Evolutionary conservation across 2,329 filamentous ascomycete genomes (phyloP).

Genomic region (Colletotrichum musae): DNA sequence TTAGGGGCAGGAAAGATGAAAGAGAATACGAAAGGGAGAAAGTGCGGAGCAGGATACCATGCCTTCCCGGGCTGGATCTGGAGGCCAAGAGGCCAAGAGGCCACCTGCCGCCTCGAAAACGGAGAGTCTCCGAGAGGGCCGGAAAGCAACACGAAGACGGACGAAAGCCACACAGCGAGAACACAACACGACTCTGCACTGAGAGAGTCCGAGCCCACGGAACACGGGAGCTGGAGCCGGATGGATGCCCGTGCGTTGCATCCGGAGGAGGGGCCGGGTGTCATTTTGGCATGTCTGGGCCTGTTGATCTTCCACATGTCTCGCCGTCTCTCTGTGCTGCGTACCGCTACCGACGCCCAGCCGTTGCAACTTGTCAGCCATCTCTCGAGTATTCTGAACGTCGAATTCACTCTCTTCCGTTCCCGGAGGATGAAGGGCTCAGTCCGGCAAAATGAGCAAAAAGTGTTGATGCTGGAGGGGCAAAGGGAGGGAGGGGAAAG

Average conservation of each 20-base stretch:
- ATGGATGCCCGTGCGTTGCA: constrained; percentile 25
- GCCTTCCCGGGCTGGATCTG: background rate
- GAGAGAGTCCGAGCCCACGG: constrained; percentile 34
- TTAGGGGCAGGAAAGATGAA: background rate
- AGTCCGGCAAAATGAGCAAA: constrained; percentile 1
- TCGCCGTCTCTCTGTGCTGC: background rate
- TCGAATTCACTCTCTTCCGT: background rate
- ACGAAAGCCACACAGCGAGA: background rate
- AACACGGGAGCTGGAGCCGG: constrained; percentile 37
- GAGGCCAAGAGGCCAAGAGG: background rate
- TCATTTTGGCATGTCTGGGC: constrained; percentile 19
- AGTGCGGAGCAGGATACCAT: background rate
- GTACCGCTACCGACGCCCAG: too few species aligned
- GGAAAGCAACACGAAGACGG: background rate
- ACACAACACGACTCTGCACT: background rate
- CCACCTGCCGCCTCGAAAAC: background rate
- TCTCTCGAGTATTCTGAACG: too few species aligned
- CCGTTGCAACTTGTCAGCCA: too few species aligned
- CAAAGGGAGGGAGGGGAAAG: background rate
- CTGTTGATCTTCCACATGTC: constrained; percentile 14
- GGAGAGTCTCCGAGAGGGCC: constrained; percentile 12
- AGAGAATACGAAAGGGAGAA: too few species aligned
- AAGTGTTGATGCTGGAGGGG: background rate
- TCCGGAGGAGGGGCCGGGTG: constrained; percentile 39
- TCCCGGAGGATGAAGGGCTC: constrained; percentile 10